phyloP scores from a whole-genome alignment of 2,329 filamentous ascomycete genomes.

The Talaromyces amestolkiae region DNA sequence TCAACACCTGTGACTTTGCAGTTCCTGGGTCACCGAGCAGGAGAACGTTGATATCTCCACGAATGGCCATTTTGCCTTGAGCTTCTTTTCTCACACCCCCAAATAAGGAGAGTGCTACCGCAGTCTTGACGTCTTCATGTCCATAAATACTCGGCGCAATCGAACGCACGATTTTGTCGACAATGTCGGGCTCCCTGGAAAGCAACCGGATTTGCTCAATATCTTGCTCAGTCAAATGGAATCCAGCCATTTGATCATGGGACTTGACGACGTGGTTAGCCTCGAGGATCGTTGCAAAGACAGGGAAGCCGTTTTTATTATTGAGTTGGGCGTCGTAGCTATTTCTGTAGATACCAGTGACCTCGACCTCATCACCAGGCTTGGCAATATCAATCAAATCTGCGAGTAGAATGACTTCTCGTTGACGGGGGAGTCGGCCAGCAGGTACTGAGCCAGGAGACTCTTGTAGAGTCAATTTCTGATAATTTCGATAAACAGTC shows the following conservation, averaged over 20 bases:
- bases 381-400: constrained; percentile 96
- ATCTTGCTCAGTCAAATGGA: constrained; percentile 91
- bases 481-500: constrained; percentile 97
- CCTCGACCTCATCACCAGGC: constrained; percentile 94
- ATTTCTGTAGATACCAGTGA: constrained; percentile 95
- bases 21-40: constrained; percentile 96
- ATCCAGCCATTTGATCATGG: constrained; percentile 95
- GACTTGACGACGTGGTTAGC: constrained; percentile 97
- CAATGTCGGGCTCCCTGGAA: constrained; percentile 83
- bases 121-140: constrained; percentile 95
- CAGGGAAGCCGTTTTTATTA: constrained; percentile 97
- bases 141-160: constrained; percentile 98
- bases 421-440: constrained; percentile 85
- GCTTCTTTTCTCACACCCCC: constrained; percentile 89
- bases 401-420: constrained; percentile 93
- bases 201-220: constrained; percentile 85
- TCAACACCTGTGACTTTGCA: constrained; percentile 94
- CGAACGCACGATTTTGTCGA: constrained; percentile 88
- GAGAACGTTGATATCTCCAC: constrained; percentile 96
- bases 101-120: constrained; percentile 88
- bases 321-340: constrained; percentile 97
- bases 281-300: constrained; percentile 95
- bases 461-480: constrained; percentile 95
- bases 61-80: constrained; percentile 83
- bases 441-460: constrained; percentile 95